These are phyloP conservation scores for Spencermartinsiella europaea DNA, from an alignment of 805 yeast species.

Conservation along the genomic window DNA sequence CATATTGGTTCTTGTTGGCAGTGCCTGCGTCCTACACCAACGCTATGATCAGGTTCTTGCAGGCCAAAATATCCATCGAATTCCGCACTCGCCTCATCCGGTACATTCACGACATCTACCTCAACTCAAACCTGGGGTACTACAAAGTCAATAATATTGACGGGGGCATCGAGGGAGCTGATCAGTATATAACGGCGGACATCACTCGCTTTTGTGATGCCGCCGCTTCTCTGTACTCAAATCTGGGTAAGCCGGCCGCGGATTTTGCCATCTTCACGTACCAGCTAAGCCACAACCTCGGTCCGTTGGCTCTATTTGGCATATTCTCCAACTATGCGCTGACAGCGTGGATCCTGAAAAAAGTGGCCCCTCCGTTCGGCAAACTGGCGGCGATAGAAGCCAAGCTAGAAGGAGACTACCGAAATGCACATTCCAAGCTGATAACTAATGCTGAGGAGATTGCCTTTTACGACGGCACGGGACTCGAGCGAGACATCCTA, in stretches of 20 bases:
- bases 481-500: conserved; percentile 67
- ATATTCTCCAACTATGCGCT: conserved; percentile 73
- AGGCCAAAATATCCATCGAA: conserved; percentile 69
- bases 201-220: conserved; percentile 74
- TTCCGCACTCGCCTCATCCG: conserved; percentile 80
- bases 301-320: conserved; percentile 79
- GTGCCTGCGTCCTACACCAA: conserved; percentile 91
- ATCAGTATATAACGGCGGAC: conserved; percentile 83
- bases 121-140: conserved; percentile 75
- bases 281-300: conserved; percentile 78
- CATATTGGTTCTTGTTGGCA: conserved; percentile 84
- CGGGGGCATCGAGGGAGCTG: conserved; percentile 60
- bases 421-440: conserved; percentile 77
- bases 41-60: conserved; percentile 78
- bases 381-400: conserved; percentile 67
- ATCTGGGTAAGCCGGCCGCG: conserved; percentile 85
- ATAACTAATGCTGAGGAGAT: conserved; percentile 90
- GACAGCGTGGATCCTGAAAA: conserved; percentile 70
- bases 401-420: conserved; percentile 80
- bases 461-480: conserved; percentile 87
- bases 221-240: conserved; percentile 76
- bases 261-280: conserved; percentile 80
- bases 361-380: conserved; percentile 81
- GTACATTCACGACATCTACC: conserved; percentile 83
- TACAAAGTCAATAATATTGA: conserved; percentile 66